Evolutionary conservation across 345 rosid species (phyloP), one percentile per base, ranked within the genome.

Genomic region (Leavenworthia alabamica): DNA sequence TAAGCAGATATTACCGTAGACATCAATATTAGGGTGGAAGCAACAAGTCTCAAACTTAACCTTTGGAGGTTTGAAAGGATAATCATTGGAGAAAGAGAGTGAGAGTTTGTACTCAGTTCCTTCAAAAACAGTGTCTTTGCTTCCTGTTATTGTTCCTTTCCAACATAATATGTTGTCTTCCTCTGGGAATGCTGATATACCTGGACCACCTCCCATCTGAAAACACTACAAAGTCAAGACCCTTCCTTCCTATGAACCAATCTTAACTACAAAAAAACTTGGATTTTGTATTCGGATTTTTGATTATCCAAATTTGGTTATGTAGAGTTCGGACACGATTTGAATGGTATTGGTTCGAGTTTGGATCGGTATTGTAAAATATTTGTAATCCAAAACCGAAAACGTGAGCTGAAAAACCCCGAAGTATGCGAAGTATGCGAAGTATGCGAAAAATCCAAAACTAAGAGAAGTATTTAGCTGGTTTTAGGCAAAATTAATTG

Each of bases 21-120:
- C 57, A 72, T 93, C 99, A 11, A 93, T 94, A 77, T 93, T 93
- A 17, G 99, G 99, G 43, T 93, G 99, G 75, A 89, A 93, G 81
- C 99, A 93, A 55, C 74, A 64, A 6, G 96, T 85, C 70, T 89
- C 97, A n/a, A 89, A 89, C 86, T 87, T 89, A 35, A 93, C 85
- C 76, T 87, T 93, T 0, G 99, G 99, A 48, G 99, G 84, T 71
- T 89, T 93, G 51, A 87, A 93, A 4, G 99, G 99, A 57, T 93
- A 93, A 48, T 89, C 96, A 57, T 85, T 84, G 6, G 97, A 80
- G 73, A 93, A 93, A 8, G 94, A 47, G 26, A 93, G 89, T 9
- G 94, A 87, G 48, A 93, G 84, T 52, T 67, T 89, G 81, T 86
- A 89, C 73, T 89, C 91, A 24, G 96, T 93, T 53, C 97, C 97